Base-by-base conservation (phyloP, 768 basidiomycete species). In the Leucogyrophana mollusca region DNA sequence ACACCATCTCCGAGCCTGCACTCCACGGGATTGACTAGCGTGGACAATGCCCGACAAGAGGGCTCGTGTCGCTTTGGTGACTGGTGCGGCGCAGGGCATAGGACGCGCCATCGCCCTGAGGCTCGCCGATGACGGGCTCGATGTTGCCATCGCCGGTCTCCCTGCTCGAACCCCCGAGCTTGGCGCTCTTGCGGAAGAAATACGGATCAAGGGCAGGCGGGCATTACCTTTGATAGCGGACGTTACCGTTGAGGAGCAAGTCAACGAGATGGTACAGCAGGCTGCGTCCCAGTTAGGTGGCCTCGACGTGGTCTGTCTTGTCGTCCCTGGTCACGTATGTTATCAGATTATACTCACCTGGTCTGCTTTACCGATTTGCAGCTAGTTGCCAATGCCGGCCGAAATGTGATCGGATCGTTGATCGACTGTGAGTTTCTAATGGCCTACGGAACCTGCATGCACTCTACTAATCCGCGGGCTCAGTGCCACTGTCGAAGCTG, bases 21-120 rank as follows among this genome's bases (percentile, higher is more conserved):
- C n/a, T 30, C 27, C 27, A 30, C 27, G 27, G 6, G 13, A 6
- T 7, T 30, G 7, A 13, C 27, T 13, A 13, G 13, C 27, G 27
- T 13, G 13, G 13, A 6, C 27, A 30, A 30, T 30, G 27, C 6
- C 42, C 27, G 34, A 16, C 11, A 24, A 10, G 37, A n/a, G 24
- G 36, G 23, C 43, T 32, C 51, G 57, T 44, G 63, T 72, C 36
- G 74, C 73, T 9, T 54, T 76, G 38, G 57, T 77, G 27, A 76
- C 74, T 0, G 74, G 76, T 10, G 67, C 65, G 14, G 65, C 71
- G 3, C 70, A 67, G 41, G 78, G 77, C 32, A 74, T 80, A 10
- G 78, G 78, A 3, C 64, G 64, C 32, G 72, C 70, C 22, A 73
- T 78, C 35, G 74, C 76, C 4, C 50, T 66, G 9, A 68, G 73